Evolutionary conservation across 1,139 yeast species (phyloP), one percentile per base, ranked within the genome.

Genomic region (Geotrichum klebahnii): DNA sequence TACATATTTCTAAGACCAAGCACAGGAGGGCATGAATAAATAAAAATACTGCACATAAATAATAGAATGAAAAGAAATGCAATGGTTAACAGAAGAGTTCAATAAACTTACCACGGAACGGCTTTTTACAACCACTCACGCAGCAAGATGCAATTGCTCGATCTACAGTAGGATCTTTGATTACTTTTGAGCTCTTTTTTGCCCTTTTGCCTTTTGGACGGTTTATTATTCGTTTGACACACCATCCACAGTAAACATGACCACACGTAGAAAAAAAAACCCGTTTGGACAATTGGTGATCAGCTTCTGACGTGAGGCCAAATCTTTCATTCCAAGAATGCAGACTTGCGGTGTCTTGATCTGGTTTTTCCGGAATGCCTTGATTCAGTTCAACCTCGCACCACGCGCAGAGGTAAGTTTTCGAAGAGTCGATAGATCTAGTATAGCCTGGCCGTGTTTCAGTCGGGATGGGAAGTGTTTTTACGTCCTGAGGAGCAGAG

Each of bases 171-270:
- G 9, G 34, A 40, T 34, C 20, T 33, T 17, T 35, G 33, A 24
- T 39, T 23, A 34, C 41, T 35, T 17, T 20, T 20, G 6, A 17
- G 28, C 23, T 22, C 17, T 14, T 34, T 12, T 23, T 48, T 17
- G 19, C 26, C 36, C 22, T 34, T 38, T 22, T 23, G 42, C 42
- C 42, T 22, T 42, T 45, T 3, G 31, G 51, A 44, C 61, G 38
- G 47, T 56, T 57, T 35, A 52, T 51, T 33, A 82, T 79, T 56
- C 76, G 75, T 58, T 77, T 78, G 17, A 84, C 85, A 68, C 96
- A 89, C 48, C 92, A 68, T 1, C 96, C 96, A 66, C 97, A 89
- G 63, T 79, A 89, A 0, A 82, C 77, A 68, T 89, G 97, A 0
- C 96, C 96, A 70, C 97, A 89, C 10, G 64, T 62, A 0, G 90